Base-by-base conservation (phyloP, 2,329 filamentous ascomycete species). In the Claviceps paspali region DNA sequence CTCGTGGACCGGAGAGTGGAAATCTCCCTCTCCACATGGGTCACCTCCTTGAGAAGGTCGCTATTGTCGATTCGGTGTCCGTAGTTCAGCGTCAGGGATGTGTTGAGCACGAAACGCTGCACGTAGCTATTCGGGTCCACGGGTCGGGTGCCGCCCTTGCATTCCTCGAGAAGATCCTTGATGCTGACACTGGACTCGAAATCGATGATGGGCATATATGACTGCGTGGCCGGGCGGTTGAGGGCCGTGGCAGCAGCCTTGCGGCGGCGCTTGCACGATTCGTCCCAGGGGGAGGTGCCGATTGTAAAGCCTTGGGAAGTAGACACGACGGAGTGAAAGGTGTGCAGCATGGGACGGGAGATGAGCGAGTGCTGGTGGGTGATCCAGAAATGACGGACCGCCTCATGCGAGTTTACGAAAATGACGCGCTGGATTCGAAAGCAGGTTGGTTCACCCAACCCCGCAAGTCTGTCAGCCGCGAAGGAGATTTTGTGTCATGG, bases 281-380 rank as follows among this genome's bases (percentile, higher is more conserved):
- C 82, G 43, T 87, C 81, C 79, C 82, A 91, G 0, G 83, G 82
- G 0, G 81, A 86, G 0, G 82, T 85, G 1, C 83, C 83, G 42
- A 91, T 85, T 0, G 82, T 88, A 56, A 85, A 82, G 5, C 82
- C 82, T 47, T 85, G 79, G 0, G 79, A 82, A 24, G 68, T 74
- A 2, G 81, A 85, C 3, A 86, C 78, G 4, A 87, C 78, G 5
- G 70, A 81, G 56, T 87, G 82, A 55, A 87, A 88, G 1, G 82
- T 88, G 55, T 88, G 81, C 33, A 86, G 72, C 18, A 68, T 83
- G 0, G 83, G 83, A 2, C 83, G 72, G 1, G 80, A 86, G 48
- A 86, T 84, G 40, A 87, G 61, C 0, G 82, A 69, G 0, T 81
- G 82, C 49, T 86, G 82, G 48, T 88, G 78, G 8, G 75, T 80